phyloP scores from a whole-genome alignment of 2,329 filamentous ascomycete species.

The Septoria linicola region DNA sequence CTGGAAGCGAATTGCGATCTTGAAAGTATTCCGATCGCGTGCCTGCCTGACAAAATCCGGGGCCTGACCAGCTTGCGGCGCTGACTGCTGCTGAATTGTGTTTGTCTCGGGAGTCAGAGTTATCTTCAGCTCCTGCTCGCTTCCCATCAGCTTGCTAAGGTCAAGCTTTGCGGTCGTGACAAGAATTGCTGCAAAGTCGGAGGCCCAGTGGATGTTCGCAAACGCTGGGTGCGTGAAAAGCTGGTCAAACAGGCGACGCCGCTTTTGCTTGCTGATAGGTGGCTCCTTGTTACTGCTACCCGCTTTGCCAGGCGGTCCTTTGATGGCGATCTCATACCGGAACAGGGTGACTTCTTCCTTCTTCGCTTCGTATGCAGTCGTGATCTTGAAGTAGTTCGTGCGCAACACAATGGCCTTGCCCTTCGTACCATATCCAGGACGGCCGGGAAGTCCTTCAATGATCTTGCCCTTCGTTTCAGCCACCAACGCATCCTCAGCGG shows the following conservation, averaged over 20 bases:
- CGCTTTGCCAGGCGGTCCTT: no score
- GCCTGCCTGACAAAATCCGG: conserved; percentile 30
- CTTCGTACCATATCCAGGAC: conserved; percentile 41
- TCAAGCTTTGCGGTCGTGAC: conserved; percentile 36
- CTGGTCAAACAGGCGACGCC: conserved; percentile 49
- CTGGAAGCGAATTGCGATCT: conserved; percentile 39
- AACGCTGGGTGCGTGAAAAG: conserved; percentile 42
- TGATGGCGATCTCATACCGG: conserved; percentile 43
- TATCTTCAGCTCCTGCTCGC: conserved; percentile 30
- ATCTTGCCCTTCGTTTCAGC: conserved; percentile 29
- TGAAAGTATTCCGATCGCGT: conserved; percentile 37
- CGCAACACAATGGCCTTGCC: conserved; percentile 43
- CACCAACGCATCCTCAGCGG: conserved; percentile 29
- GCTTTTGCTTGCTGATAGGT: conserved; percentile 46
- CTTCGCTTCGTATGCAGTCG: conserved; percentile 36
- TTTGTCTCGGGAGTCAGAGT: conserved; percentile 31
- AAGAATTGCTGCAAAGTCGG: conserved; percentile 43
- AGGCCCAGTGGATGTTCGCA: conserved; percentile 35
- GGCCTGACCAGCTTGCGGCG: conserved; percentile 5
- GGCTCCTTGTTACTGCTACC: no score
- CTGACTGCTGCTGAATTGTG: not conserved
- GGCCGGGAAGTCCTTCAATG: conserved; percentile 36
- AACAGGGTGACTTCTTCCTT: conserved; percentile 35
- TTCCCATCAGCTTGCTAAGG: conserved; percentile 16
- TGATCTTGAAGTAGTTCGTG: conserved; percentile 46